Conservation (phyloP, 2,329 filamentous ascomycete species). For the Trichoderma asperellum region DNA sequence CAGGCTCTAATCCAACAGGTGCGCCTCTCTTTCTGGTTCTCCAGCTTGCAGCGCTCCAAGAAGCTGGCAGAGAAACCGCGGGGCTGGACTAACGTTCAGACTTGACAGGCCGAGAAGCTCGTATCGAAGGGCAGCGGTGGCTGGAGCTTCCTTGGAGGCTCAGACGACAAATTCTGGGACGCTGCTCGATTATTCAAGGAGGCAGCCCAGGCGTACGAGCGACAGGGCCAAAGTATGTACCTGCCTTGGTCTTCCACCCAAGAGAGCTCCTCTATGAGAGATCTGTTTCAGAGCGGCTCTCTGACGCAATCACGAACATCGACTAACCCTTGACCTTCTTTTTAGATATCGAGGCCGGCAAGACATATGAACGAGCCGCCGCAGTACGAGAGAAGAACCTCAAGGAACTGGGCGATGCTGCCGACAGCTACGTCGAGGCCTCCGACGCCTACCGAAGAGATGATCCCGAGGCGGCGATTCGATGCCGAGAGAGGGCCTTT, state of each 20-base stretch:
- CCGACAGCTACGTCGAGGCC: conserved; percentile 84
- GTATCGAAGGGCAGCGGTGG: conserved; percentile 74
- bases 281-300: not conserved
- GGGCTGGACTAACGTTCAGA: not conserved
- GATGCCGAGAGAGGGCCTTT: conserved; percentile 72
- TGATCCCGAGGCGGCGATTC: conserved; percentile 78
- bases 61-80: not conserved
- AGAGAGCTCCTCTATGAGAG: not conserved
- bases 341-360: conserved; percentile 79
- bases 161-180: conserved; percentile 85
- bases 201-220: conserved; percentile 88
- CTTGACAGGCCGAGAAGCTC: conserved; percentile 79
- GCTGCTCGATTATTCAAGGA: conserved; percentile 86
- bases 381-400: conserved; percentile 77
- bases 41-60: conserved; percentile 24
- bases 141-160: conserved; percentile 87
- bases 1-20: conserved; percentile 80
- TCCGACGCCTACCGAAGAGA: conserved; percentile 94
- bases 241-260: not conserved
- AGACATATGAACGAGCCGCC: conserved; percentile 86
- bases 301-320: not conserved
- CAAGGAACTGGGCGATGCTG: conserved; percentile 90
- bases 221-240: conserved; percentile 77
- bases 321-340: not conserved
- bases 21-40: conserved; percentile 32